Evolutionary conservation across 257 asterid species (phyloP), one percentile per base, ranked within the genome.

Genomic region (Jaltomata sinuosa): DNA sequence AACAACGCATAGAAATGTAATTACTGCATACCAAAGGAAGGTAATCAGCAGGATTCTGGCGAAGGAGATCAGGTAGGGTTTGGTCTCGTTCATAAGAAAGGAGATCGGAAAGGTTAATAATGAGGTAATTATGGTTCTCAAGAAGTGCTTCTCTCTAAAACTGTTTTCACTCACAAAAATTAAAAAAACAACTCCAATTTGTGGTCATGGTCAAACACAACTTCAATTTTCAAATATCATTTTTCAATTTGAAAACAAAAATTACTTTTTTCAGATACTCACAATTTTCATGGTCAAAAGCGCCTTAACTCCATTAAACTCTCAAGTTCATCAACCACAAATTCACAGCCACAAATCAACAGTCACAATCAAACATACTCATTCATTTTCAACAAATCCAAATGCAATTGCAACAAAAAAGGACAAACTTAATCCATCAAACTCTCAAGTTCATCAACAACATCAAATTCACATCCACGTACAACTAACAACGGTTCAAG

Each of bases 21-120:
- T 32, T 32, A 32, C 3, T 3, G 3, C 36, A 32, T 32, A 32
- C 36, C 85, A 96, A 91, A 27, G 99, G 98, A 21, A 96, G 97
- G 64, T 88, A 94, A 82, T 96, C 98, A 11, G 99, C 97, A 4
- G 99, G 99, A 32, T 92, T 93, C 74, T 93, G 92, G 3, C 99
- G 98, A 87, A 96, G 97, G 57, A 87, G 89, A 84, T 93, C 94
- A 27, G 97, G 97, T 8, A 94, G 94, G 84, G 93, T 83, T 25
- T 92, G 98, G 72, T 96, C 97, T 22, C 93, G 92, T 81, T 96
- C 99, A 82, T 93, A 96, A 79, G 98, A 88, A 76, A 96, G 94
- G 86, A 96, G 97, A 40, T 96, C 99, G 83, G 97, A 95, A 85
- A 96, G 89, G 83, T 89, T 87, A 80, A 96, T 89, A 57, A 89